Base-by-base conservation (phyloP, 2,329 filamentous ascomycete genomes). In the Paracoccidioides lutzii region DNA sequence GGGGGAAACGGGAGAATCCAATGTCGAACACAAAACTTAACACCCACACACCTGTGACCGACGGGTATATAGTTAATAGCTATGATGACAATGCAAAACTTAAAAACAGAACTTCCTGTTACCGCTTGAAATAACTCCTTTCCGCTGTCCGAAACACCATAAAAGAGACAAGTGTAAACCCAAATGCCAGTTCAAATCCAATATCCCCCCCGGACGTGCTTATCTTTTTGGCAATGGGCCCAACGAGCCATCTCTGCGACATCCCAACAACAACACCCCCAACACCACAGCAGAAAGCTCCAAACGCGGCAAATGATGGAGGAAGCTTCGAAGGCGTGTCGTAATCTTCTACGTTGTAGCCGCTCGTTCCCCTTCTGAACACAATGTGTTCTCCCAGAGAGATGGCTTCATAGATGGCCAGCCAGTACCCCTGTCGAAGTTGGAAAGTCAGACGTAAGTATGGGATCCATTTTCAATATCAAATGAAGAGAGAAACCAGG, bases 391-490 rank as follows among this genome's bases (percentile, higher is more conserved):
- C 85, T 1, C 76, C 73, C 15, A 88, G 66, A 0, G 79, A 74
- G 59, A 88, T 80, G 49, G 79, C 83, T 60, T 81, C 79, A 71
- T 88, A 89, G 62, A 88, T 86, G 50, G 84, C 81, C 1, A 88
- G 76, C 84, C 85, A 89, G 73, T 88, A 89, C 2, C 80, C 50
- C 50, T 52, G 32, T 52, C 10, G 6, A 14, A 15, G 32, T 43
- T 43, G 41, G 10, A 43, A 40, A 40, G 5, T 40, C 38, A 40
- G 10, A 28, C 1, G 41, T 43, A 43, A 43, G 41, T 10, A 50
- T 9, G 33, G n/a, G 32, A 22, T 1, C 3, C 15, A 7, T 51
- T 7, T 32, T 41, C 7, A 50, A 38, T 40, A 30, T 15, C 10
- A 12, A 22, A 38, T 8, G 14, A n/a, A 49, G 7, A 49, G 6